Evolutionary conservation across 2,329 filamentous ascomycete genomes (phyloP).

Genomic region (Clonostachys rosea): DNA sequence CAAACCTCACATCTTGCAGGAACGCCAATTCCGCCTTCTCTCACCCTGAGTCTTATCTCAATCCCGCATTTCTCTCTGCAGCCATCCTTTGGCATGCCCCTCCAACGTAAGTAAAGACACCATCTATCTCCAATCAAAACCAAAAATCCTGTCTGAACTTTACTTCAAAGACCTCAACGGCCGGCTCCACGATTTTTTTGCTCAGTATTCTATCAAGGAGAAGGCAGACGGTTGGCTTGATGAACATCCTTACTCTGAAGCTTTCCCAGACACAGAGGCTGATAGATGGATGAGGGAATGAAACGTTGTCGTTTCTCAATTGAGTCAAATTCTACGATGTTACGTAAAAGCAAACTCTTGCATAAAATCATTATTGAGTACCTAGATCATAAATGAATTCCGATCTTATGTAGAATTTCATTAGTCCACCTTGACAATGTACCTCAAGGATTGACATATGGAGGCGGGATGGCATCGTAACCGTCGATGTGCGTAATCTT

Average conservation of each 20-base stretch:
- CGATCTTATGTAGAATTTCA: no score
- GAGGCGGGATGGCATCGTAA: slow-evolving; percentile 13
- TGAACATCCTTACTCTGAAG: not conserved
- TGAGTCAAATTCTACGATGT: no score
- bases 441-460: slow-evolving; percentile 33
- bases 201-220: not conserved
- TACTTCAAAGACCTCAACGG: not conserved
- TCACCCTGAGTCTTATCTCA: slow-evolving; percentile 1
- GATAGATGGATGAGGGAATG: not conserved
- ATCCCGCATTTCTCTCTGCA: not conserved
- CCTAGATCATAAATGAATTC: no score
- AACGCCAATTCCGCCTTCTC: not conserved
- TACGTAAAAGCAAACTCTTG: not conserved
- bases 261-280: not conserved
- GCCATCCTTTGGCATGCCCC: not conserved
- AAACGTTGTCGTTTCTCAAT: not conserved
- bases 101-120: not conserved
- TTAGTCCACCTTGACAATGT: not conserved
- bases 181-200: not conserved
- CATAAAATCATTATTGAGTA: no score
- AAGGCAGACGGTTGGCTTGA: not conserved
- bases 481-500: slow-evolving; percentile 13
- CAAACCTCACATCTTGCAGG: not conserved
- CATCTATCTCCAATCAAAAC: not conserved
- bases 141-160: not conserved